Evolutionary conservation across 208 protist genomes (phyloP).

Genomic region (Trypanosoma cruzi): DNA sequence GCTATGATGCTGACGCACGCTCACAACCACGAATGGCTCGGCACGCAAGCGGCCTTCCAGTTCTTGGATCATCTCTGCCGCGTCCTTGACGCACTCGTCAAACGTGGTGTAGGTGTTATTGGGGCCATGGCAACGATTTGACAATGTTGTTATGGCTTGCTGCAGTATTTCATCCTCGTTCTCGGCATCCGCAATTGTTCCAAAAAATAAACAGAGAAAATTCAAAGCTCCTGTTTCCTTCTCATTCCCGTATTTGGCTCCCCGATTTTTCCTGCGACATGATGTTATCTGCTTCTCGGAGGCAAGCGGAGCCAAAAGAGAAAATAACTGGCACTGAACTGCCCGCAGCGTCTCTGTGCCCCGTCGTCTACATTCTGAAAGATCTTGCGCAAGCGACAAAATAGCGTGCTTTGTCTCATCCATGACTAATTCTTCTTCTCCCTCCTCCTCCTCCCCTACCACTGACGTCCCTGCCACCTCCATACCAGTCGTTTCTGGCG

Average conservation of each 20-base stretch:
- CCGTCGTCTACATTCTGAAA: not conserved
- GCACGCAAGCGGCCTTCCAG: constrained; percentile 19
- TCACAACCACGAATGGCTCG: not conserved
- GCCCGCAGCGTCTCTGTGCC: not conserved
- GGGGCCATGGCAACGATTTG: not conserved
- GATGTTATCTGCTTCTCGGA: not conserved
- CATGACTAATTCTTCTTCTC: not conserved
- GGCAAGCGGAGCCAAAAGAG: not conserved
- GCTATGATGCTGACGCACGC: not conserved
- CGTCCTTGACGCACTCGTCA: constrained; percentile 19
- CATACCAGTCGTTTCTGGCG: not conserved
- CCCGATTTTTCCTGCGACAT: constrained; percentile 1
- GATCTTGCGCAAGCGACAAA: constrained; percentile 4
- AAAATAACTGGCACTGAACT: constrained; percentile 5
- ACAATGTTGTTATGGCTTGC: not conserved
- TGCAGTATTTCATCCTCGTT: not conserved
- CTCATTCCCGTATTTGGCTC: not conserved
- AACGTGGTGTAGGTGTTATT: not conserved
- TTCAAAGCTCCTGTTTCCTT: not conserved
- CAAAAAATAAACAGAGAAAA: not conserved
- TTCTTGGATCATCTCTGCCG: not conserved
- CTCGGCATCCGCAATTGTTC: not conserved
- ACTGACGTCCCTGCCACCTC: not conserved
- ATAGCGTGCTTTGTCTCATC: not conserved
- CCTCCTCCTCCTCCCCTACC: not conserved